phyloP scores from a whole-genome alignment of 2,329 filamentous ascomycete genomes.

The Didymella segeticola region DNA sequence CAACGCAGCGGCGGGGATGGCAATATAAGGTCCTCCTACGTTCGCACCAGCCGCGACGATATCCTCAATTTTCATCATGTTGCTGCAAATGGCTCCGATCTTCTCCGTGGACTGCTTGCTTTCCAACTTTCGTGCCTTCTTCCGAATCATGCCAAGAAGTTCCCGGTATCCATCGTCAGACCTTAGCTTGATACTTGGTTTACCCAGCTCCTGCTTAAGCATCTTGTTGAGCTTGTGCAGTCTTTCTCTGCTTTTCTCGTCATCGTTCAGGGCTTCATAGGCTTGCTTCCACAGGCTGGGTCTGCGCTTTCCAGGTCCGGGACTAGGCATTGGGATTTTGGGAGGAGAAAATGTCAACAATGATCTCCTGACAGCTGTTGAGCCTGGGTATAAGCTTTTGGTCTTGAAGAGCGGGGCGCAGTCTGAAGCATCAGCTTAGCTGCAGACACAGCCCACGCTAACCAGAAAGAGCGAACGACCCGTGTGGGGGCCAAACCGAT shows the following conservation, averaged over 20 bases:
- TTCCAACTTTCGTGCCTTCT: constrained; percentile 11
- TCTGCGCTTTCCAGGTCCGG: background rate
- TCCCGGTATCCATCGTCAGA: constrained; percentile 24
- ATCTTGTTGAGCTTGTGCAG: constrained; percentile 22
- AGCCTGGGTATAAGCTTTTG: background rate
- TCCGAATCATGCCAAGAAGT: constrained; percentile 16
- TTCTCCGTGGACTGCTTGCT: constrained; percentile 16
- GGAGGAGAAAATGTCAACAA: background rate
- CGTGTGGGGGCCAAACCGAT: constrained; percentile 8
- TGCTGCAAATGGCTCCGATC: constrained; percentile 14
- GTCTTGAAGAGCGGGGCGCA: constrained; percentile 2
- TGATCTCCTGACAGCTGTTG: background rate
- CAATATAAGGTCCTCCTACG: constrained; percentile 26
- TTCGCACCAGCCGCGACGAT: constrained; percentile 22
- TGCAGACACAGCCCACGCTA: constrained; percentile 14
- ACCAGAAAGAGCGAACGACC: background rate
- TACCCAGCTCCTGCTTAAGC: constrained; percentile 20
- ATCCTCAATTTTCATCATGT: constrained; percentile 24
- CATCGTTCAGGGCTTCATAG: constrained; percentile 19
- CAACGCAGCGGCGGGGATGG: constrained; percentile 23
- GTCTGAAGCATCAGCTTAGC: background rate
- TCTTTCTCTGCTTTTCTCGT: constrained; percentile 19
- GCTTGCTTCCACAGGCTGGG: constrained; percentile 27
- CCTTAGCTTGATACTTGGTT: constrained; percentile 20
- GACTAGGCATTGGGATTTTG: constrained; percentile 3